Evolutionary conservation across 2,329 filamentous ascomycete genomes (phyloP).

Genomic region (Nothopassalora personata): DNA sequence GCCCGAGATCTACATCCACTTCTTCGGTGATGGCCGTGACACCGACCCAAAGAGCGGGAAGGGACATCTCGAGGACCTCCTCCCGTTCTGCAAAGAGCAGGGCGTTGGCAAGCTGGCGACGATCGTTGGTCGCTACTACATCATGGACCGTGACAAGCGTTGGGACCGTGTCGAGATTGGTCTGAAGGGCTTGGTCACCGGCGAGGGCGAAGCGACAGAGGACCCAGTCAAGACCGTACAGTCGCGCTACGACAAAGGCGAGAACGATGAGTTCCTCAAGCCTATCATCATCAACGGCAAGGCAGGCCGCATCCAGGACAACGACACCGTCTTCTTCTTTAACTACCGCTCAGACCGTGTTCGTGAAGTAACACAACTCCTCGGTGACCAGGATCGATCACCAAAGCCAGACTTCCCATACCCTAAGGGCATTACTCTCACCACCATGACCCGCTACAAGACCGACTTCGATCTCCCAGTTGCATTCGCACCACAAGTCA

Average conservation of each 20-base stretch:
- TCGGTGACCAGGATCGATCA: constrained; percentile 88
- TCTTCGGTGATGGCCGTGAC: constrained; percentile 96
- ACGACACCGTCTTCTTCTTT: constrained; percentile 98
- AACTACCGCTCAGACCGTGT: constrained; percentile 99
- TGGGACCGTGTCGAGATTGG: constrained; percentile 93
- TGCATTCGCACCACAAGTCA: constrained; percentile 88
- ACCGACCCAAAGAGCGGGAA: constrained; percentile 93
- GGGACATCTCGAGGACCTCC: constrained; percentile 79
- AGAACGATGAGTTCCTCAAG: constrained; percentile 97
- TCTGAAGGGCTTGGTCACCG: constrained; percentile 76
- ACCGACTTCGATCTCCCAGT: constrained; percentile 85
- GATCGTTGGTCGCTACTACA: constrained; percentile 91
- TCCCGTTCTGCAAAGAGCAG: constrained; percentile 76
- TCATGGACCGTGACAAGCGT: constrained; percentile 99
- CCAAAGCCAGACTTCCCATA: constrained; percentile 87
- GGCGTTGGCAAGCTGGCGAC: constrained; percentile 85
- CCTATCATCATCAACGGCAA: constrained; percentile 91
- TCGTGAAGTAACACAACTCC: constrained; percentile 88
- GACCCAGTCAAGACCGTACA: constrained; percentile 84
- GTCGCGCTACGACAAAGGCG: constrained; percentile 77
- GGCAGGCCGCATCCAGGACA: constrained; percentile 79
- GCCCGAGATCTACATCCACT: constrained; percentile 94
- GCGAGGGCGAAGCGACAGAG: constrained; percentile 78
- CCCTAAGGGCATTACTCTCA: constrained; percentile 79
- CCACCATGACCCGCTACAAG: constrained; percentile 99